Conservation (phyloP, 768 basidiomycete genomes). For the Tephrocybe sp. region DNA sequence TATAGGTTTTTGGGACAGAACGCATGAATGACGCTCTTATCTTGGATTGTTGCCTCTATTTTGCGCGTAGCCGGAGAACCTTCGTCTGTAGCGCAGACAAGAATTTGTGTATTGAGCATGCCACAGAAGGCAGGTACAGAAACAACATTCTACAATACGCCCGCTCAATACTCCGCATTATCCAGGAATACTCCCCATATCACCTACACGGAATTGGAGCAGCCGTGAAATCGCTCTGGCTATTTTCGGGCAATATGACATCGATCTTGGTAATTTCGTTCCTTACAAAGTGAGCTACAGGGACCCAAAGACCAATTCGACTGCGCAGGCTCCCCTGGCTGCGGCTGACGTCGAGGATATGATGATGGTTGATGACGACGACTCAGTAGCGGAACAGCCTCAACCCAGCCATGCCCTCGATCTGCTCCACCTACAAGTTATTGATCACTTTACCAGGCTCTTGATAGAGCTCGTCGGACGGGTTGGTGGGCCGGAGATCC, state of each 20-base stretch:
- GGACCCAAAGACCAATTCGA: slow-evolving; percentile 21
- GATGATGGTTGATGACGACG: slow-evolving; percentile 68
- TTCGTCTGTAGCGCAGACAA: slow-evolving; percentile 69
- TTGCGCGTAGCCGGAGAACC: slow-evolving; percentile 48
- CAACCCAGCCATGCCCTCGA: slow-evolving; percentile 60
- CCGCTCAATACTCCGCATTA: neutral
- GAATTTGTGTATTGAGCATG: slow-evolving; percentile 55
- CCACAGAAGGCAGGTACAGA: slow-evolving; percentile 20
- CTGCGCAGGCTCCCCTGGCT: slow-evolving; percentile 5
- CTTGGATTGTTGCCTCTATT: slow-evolving; percentile 74
- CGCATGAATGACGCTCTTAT: slow-evolving; percentile 67
- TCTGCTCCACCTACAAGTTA: slow-evolving; percentile 64
- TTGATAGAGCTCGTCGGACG: slow-evolving; percentile 58
- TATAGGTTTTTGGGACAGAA: slow-evolving; percentile 24
- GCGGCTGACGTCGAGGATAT: slow-evolving; percentile 37
- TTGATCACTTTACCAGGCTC: slow-evolving; percentile 66
- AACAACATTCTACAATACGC: slow-evolving; percentile 19
- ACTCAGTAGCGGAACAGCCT: slow-evolving; percentile 30
- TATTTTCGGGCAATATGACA: slow-evolving; percentile 40
- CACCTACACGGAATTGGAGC: slow-evolving; percentile 38
- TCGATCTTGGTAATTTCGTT: slow-evolving; percentile 40
- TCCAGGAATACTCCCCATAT: slow-evolving; percentile 37
- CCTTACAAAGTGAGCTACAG: slow-evolving; percentile 38
- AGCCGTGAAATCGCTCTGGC: slow-evolving; percentile 53
- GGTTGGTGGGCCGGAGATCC: slow-evolving; percentile 49